Base-by-base conservation (phyloP, 768 basidiomycete genomes). In the Xanthoconium purpureum region DNA sequence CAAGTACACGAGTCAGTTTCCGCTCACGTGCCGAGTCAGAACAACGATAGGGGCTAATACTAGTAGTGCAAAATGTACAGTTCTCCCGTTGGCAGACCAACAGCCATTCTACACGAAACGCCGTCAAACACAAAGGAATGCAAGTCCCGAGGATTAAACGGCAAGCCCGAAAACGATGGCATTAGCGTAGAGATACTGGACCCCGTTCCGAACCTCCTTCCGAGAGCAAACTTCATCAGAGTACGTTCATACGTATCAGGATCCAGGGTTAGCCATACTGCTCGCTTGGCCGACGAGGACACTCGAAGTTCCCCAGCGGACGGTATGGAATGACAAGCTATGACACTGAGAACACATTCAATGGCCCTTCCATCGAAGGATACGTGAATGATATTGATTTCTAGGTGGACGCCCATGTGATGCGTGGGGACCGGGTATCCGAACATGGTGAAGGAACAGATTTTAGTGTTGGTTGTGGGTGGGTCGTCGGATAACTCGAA, bases 91-190 rank as follows among this genome's bases (percentile, higher is more conserved):
- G 77, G 75, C 14, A 85, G 66, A 11, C 77, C 79, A 14, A 84
- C 65, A 62, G 73, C 80, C 33, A 86, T 70, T 32, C 75, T 72
- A 33, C 84, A 83, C 3, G 76, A 77, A 6, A 76, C 71, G 61
- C 87, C 85, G 52, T 87, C 82, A 52, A 86, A 82, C 4, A 76
- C 76, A 30, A 85, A 66, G 0, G 76, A 75, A 36, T 75, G 74
- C 52, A 77, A 78, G 30, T 73, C 71, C 28, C 74, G 69, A 17
- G 78, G 73, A 58, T 77, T 73, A 52, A 86, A 83, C 0, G 84
- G 84, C 38, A 85, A 67, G 2, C 78, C 76, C 13, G 79, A 71
- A 58, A 80, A 72, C 11, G 72, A 66, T 1, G 80, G 79, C 44
- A 84, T 67, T 36, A 85, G 67, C 17, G 73, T 67, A 38, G 63